Evolutionary conservation across 2,329 filamentous ascomycete species (phyloP), one percentile per base, ranked within the genome.

Genomic region (Fusarium circinatum): DNA sequence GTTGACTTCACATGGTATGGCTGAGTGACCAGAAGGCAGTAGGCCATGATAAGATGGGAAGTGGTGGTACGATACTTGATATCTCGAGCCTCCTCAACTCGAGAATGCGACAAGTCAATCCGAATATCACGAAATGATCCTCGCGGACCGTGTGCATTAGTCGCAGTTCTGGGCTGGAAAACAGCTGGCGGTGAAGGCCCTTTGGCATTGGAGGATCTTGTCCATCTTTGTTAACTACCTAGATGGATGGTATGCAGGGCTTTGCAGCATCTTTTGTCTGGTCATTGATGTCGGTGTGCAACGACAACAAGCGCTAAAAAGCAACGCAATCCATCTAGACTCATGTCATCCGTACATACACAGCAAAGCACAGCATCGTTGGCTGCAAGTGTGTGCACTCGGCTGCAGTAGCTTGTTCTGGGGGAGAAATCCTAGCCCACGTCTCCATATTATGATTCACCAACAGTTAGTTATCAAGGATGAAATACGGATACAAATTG

Each of bases 121-220:
- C 60, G 49, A 65, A 47, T 62, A 58, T 60, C 61, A 62, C 36
- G 52, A 45, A 42, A 56, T 51, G 62, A 75, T 66, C 60, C 38
- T 76, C 62, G 28, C 68, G 47, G 66, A 49, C 52, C 49, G 75
- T 24, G 44, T 75, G 73, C 67, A 71, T 74, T 76, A 71, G 74
- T 47, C 62, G 54, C 28, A 34, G 57, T 32, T 42, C 42, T 44
- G 62, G 55, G 48, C 42, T 64, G 56, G 28, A 30, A 49, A 60
- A 49, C 38, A 74, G 68, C 65, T 76, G 75, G 75, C 75, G 75
- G 74, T 77, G 70, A 72, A 68, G 58, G 42, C 24, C 28, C 26
- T 52, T 42, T 39, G 36, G 48, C 13, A 39, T 42, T 24, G 14
- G 42, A 47, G 49, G 48, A 69, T 66, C 64, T 54, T 65, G 64